These are phyloP conservation scores for Penicillium sp. DNA, from an alignment of 2,329 filamentous ascomycete genomes.

Conservation along the genomic window DNA sequence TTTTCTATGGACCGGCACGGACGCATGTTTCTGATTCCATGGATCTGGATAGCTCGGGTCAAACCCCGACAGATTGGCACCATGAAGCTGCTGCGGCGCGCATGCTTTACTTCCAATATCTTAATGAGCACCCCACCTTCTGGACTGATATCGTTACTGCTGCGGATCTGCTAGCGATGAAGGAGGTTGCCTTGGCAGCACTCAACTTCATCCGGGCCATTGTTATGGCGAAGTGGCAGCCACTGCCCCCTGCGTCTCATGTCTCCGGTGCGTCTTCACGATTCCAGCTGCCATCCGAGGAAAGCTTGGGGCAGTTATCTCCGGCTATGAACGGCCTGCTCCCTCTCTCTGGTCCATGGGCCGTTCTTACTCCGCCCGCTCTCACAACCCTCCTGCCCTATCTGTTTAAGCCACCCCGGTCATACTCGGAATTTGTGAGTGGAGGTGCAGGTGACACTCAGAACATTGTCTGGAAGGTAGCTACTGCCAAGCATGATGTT, in stretches of 20 bases:
- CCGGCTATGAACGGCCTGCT: slow-evolving; percentile 34
- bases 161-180: slow-evolving; percentile 55
- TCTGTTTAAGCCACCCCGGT: slow-evolving; percentile 54
- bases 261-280: slow-evolving; percentile 20
- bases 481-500: slow-evolving; percentile 55
- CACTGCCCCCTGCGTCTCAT: slow-evolving; percentile 31
- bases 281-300: slow-evolving; percentile 41
- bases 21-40: slow-evolving; percentile 24
- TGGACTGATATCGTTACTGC: slow-evolving; percentile 51
- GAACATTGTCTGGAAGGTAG: slow-evolving; percentile 55
- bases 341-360: slow-evolving; percentile 47
- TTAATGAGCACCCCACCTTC: slow-evolving; percentile 48
- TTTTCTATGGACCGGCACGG: slow-evolving; percentile 52
- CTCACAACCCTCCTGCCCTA: slow-evolving; percentile 52
- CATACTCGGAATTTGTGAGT: slow-evolving; percentile 56
- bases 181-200: slow-evolving; percentile 53
- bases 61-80: slow-evolving; percentile 38
- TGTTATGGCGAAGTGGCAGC: slow-evolving; percentile 53
- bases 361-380: slow-evolving; percentile 51
- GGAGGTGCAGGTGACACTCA: slow-evolving; percentile 54
- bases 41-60: slow-evolving; percentile 31
- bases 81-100: slow-evolving; percentile 52
- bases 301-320: slow-evolving; percentile 34
- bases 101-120: slow-evolving; percentile 53
- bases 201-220: slow-evolving; percentile 51